A percentile compares a stretch with the other conserved stretches of the same genome.
These are phyloP conservation scores for Dentipellis fragilis DNA, from an alignment of 768 basidiomycete species.

Conservation along the genomic window DNA sequence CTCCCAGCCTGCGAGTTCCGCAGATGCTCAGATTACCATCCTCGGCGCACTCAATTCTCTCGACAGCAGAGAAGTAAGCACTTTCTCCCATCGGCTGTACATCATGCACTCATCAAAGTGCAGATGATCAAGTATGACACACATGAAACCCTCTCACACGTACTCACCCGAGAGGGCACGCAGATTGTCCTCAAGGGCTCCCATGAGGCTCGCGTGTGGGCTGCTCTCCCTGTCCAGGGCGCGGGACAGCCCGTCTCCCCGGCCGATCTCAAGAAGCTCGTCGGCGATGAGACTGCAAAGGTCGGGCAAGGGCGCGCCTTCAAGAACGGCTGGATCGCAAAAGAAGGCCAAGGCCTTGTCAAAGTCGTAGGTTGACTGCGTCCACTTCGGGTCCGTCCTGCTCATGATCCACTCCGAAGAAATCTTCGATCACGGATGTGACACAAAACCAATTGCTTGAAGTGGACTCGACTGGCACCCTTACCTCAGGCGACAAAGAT, in stretches of 20 bases:
- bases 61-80: slow-evolving; percentile 12
- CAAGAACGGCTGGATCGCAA: slow-evolving; percentile 94
- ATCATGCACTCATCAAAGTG: slow-evolving; percentile 8
- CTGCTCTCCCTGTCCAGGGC: slow-evolving; percentile 64
- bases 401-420: slow-evolving; percentile 31
- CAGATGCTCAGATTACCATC: slow-evolving; percentile 75
- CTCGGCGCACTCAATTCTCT: slow-evolving; percentile 91
- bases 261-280: slow-evolving; percentile 56
- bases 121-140: slow-evolving; percentile 81
- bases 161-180: slow-evolving; percentile 72
- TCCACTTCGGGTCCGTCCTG: slow-evolving; percentile 1
- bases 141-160: slow-evolving; percentile 66
- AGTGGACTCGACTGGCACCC: slow-evolving; percentile 62
- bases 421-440: slow-evolving; percentile 53
- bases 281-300: slow-evolving; percentile 86
- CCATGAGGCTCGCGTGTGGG: slow-evolving; percentile 94
- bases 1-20: slow-evolving; percentile 41
- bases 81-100: background rate
- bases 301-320: slow-evolving; percentile 93
- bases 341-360: slow-evolving; percentile 81
- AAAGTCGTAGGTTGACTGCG: slow-evolving; percentile 55
- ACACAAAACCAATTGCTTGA: slow-evolving; percentile 70
- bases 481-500: slow-evolving; percentile 67
- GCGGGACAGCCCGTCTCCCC: slow-evolving; percentile 56
- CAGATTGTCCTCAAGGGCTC: slow-evolving; percentile 77